Evolutionary conservation across 768 basidiomycete genomes (phyloP).

Genomic region (Suillus americanus): DNA sequence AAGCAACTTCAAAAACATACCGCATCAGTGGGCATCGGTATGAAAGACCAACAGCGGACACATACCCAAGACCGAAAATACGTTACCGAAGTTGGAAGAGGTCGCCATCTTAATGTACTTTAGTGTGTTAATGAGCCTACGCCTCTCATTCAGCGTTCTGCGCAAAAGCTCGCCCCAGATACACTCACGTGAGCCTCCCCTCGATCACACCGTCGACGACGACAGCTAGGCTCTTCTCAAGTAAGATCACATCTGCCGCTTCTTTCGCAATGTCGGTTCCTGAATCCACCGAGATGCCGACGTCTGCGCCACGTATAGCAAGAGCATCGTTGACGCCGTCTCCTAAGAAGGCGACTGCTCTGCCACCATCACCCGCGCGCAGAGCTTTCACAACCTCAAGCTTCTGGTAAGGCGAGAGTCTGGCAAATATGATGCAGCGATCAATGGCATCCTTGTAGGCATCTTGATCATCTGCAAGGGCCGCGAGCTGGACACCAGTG

Average conservation of each 20-base stretch:
- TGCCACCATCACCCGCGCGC: constrained; percentile 22
- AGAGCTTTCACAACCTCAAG: constrained; percentile 33
- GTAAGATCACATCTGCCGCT: constrained; percentile 35
- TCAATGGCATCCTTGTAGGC: constrained; percentile 28
- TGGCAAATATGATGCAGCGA: constrained; percentile 31
- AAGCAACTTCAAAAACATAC: constrained; percentile 25
- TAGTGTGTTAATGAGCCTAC: constrained; percentile 35
- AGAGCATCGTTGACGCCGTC: constrained; percentile 33
- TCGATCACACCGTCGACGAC: constrained; percentile 33
- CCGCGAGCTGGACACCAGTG: constrained; percentile 27
- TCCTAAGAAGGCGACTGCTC: constrained; percentile 32
- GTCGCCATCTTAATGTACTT: constrained; percentile 40
- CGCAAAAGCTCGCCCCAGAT: not conserved
- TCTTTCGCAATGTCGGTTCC: constrained; percentile 37
- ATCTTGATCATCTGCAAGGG: constrained; percentile 28
- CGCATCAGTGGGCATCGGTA: not conserved
- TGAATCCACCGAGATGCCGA: constrained; percentile 34
- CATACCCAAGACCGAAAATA: constrained; percentile 33
- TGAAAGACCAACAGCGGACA: not conserved
- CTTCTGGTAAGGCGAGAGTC: constrained; percentile 33
- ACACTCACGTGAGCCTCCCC: constrained; percentile 31
- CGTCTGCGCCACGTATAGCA: constrained; percentile 32
- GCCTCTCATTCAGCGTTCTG: constrained; percentile 13
- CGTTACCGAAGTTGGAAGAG: constrained; percentile 37
- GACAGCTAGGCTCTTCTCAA: constrained; percentile 36